Evolutionary conservation across 2,329 filamentous ascomycete genomes (phyloP).

Genomic region (Ceratocystis lukuohia): DNA sequence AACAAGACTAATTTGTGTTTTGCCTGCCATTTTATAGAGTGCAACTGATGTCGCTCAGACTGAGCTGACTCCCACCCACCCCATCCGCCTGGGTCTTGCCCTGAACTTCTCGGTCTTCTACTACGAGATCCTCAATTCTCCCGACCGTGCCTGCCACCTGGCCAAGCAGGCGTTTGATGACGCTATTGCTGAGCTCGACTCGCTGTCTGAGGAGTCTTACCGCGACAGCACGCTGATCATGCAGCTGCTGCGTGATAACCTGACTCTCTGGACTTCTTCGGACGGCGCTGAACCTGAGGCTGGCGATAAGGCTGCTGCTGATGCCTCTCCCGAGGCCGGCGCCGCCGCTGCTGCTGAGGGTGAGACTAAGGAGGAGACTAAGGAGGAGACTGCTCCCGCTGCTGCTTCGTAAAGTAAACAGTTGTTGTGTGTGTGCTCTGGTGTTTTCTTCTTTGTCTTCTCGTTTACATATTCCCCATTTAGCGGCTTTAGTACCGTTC

Average conservation of each 20-base stretch:
- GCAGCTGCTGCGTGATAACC: slow-evolving; percentile 96
- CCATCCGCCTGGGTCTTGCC: slow-evolving; percentile 91
- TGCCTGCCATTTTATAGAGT: slow-evolving; percentile 38
- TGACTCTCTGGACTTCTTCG: slow-evolving; percentile 94
- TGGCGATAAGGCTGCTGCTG: slow-evolving; percentile 44
- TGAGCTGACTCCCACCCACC: slow-evolving; percentile 92
- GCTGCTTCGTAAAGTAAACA: slow-evolving; percentile 22
- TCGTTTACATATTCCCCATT: slow-evolving; percentile 12
- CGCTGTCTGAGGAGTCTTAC: slow-evolving; percentile 94
- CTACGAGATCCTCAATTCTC: slow-evolving; percentile 99
- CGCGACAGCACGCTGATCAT: slow-evolving; percentile 98
- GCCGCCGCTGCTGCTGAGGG: slow-evolving; percentile 25
- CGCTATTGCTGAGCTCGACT: slow-evolving; percentile 95
- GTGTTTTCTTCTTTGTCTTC: slow-evolving; percentile 15
- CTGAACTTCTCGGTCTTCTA: slow-evolving; percentile 99
- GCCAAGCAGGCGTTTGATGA: slow-evolving; percentile 99
- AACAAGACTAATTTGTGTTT: no score
- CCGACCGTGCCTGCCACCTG: slow-evolving; percentile 94
- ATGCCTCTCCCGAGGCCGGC: slow-evolving; percentile 37
- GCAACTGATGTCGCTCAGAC: slow-evolving; percentile 97
- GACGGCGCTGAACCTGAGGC: slow-evolving; percentile 70
- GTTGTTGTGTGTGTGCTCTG: slow-evolving; percentile 1
- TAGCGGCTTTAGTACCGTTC: slow-evolving; percentile 12
- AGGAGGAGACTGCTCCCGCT: slow-evolving; percentile 31
- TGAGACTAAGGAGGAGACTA: slow-evolving; percentile 34